Base-by-base conservation (phyloP, 2,329 filamentous ascomycete species). In the Nigrospora oryzae region DNA sequence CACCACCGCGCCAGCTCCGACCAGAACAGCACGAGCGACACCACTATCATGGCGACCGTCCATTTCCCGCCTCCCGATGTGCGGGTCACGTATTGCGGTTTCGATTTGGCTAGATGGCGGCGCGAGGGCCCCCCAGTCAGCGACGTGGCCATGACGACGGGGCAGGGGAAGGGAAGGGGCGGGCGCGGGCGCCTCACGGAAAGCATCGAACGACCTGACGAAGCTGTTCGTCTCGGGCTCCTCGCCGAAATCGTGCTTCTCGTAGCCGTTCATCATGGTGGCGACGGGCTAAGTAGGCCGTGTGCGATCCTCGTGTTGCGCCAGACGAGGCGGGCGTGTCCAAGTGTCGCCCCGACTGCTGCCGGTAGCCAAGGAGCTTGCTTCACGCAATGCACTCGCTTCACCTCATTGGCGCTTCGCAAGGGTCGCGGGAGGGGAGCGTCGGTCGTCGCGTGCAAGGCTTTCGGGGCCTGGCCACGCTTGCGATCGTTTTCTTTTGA, bases 131-230 rank as follows among this genome's bases (percentile, higher is more conserved):
- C 23, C 31, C 15, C 31, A 19, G 30, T 41, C 15, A 41, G 39
- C 23, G 23, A 28, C 7, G 23, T 28, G 23, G 23, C 8, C 23
- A 28, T 7, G 23, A 28, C 5, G 8, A 28, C 23, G 23, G 23
- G 23, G 23, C 23, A 36, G 13, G 36, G 19, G 33, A 10, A 14
- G 36, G 23, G 41, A 41, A 33, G 28, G n/a, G n/a, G n/a, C 6
- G 14, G 16, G 28, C 41, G 37, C n/a, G 30, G 42, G 37, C 28
- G 38, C 56, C 86, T 62, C 79, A 95, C 89, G 91, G 65, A 98
- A 98, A 53, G 90, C 91, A 72, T 98, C 93, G 67, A 98, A 98
- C 48, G 91, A 89, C 65, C 83, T 84, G 58, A 95, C 80, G 46
- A 84, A 77, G 63, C 68, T 73, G 45, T 79, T 75, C 46, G 73